Evolutionary conservation across 164 flowering plant species (phyloP).

Genomic region (Echeveria elegans): DNA sequence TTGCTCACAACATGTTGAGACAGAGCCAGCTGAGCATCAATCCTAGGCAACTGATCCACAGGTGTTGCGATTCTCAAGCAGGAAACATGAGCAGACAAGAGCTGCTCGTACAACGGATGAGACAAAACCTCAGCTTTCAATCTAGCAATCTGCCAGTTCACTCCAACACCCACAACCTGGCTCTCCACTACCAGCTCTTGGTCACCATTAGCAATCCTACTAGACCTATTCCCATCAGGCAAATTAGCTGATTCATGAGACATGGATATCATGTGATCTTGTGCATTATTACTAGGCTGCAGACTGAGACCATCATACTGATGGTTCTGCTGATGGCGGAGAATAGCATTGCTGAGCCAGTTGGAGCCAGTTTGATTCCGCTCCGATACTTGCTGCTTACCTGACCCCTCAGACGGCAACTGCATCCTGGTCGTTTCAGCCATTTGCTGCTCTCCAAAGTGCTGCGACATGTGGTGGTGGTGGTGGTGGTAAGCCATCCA

Average conservation of each 20-base stretch:
- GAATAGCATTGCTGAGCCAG: conserved; percentile 53
- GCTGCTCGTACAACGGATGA: conserved; percentile 62
- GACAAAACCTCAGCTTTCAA: conserved; percentile 48
- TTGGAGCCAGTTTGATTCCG: conserved; percentile 26
- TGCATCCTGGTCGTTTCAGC: neutral
- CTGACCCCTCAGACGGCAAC: neutral
- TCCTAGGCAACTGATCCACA: conserved; percentile 70
- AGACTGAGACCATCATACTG: conserved; percentile 2
- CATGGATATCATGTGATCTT: conserved; percentile 38
- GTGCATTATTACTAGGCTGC: conserved; percentile 21
- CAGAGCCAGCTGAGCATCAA: conserved; percentile 67
- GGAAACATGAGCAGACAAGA: conserved; percentile 56
- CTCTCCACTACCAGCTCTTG: conserved; percentile 19
- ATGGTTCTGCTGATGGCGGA: conserved; percentile 23
- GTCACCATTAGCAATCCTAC: conserved; percentile 8
- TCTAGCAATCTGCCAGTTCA: conserved; percentile 49
- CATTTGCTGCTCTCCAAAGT: neutral
- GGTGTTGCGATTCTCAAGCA: conserved; percentile 67
- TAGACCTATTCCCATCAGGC: conserved; percentile 7
- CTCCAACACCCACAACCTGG: conserved; percentile 18
- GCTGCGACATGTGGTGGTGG: neutral
- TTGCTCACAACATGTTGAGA: conserved; percentile 57
- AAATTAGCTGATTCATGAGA: conserved; percentile 27
- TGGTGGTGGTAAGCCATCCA: neutral
- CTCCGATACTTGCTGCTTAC: neutral